Evolutionary conservation across 345 rosid genomes (phyloP), one percentile per base, ranked within the genome.

Genomic region (Turnera subulata): DNA sequence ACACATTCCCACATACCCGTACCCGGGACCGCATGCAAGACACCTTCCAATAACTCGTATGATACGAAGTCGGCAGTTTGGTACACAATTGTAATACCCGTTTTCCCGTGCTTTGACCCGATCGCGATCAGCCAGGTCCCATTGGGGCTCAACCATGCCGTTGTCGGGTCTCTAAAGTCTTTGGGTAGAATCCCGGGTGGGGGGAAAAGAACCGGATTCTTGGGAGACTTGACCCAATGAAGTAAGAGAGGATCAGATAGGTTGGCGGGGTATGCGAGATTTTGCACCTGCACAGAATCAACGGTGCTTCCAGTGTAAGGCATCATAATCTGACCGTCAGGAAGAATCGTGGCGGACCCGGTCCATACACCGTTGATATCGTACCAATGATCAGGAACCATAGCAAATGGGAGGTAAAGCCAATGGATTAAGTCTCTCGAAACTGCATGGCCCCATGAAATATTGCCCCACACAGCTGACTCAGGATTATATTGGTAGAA

Each of bases 1-100:
- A 93, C 83, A 24, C 96, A 93, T 77, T 93, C 99, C 99, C 99
- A 93, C 99, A 87, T 87, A n/a, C 99, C 97, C 9, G 97, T 93
- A 15, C 85, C 82, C 25, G 80, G 80, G 22, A 93, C 99, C 4
- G 69, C 69, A 61, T 93, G 96, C 68, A 93, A 68, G 23, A 73
- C 25, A 6, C 78, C 71, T 6, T 80, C 84, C 24, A 78, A 19
- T 9, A 75, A 63, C 55, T 75, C 64, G 58, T 43, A 89, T 0
- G 76, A 61, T 1, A 59, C 75, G 26, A 93, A 93, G 38, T 93
- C 66, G 1, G 76, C 64, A 0, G 99, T 93, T 69, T 82, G 68
- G 64, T 89, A 93, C 16, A 87, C 74, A 1, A 93, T 78, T 5
- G 94, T 65, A 20, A 85, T 33, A 10, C 99, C 99, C 1, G 87